These are phyloP conservation scores for Exophiala sp. DNA, from an alignment of 2,329 filamentous ascomycete species.

Conservation along the genomic window DNA sequence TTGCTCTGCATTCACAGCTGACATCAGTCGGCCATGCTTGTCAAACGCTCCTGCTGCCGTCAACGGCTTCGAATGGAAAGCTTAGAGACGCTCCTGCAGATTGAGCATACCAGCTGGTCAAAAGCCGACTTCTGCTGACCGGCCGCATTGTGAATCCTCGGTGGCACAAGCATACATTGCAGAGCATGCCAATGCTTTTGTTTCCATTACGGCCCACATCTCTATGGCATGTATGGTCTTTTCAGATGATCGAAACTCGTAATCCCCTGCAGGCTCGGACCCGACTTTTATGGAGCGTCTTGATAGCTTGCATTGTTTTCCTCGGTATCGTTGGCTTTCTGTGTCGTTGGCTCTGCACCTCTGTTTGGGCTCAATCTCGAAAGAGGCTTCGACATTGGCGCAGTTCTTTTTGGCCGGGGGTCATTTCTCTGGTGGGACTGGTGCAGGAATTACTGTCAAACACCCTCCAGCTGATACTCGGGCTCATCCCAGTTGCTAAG, in stretches of 20 bases:
- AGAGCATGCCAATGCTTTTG: constrained; percentile 6
- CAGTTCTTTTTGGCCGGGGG: background rate
- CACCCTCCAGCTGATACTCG: background rate
- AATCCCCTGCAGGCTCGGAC: background rate
- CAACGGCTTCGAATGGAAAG: constrained; percentile 30
- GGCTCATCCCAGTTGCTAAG: background rate
- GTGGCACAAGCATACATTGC: background rate
- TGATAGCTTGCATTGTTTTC: constrained; percentile 1
- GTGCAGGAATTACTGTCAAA: background rate
- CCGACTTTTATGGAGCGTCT: background rate
- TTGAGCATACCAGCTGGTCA: no score
- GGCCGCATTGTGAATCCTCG: background rate
- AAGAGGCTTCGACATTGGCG: background rate
- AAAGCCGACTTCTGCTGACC: background rate
- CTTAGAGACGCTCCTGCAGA: constrained; percentile 9
- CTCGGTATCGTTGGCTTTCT: background rate
- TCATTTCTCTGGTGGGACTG: background rate
- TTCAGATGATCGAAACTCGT: constrained; percentile 4
- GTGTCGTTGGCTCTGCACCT: constrained; percentile 1
- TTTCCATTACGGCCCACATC: constrained; percentile 7
- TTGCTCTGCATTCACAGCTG: no score
- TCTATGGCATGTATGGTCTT: constrained; percentile 9
- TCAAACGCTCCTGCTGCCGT: constrained; percentile 38
- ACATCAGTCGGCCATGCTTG: background rate
- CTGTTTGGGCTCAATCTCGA: background rate